phyloP scores from a whole-genome alignment of 768 basidiomycete genomes.

The Boletus rex-veris region DNA sequence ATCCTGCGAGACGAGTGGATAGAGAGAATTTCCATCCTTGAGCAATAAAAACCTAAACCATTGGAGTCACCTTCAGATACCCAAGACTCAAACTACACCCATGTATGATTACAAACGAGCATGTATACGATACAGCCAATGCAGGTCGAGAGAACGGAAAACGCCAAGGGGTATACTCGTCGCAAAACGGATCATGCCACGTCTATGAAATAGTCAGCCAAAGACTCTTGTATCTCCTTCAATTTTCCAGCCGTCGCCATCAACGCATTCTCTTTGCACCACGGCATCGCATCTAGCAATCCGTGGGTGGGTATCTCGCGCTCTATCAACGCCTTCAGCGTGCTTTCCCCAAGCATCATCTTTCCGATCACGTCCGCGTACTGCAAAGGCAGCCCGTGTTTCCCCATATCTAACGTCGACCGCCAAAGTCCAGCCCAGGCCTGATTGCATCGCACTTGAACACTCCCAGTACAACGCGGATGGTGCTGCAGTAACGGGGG shows the following conservation, averaged over 20 bases:
- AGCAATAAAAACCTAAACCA: slow-evolving; percentile 10
- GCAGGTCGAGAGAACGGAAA: neutral
- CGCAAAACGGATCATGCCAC: slow-evolving; percentile 23
- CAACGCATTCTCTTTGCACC: slow-evolving; percentile 43
- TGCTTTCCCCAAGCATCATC: slow-evolving; percentile 46
- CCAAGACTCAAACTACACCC: neutral
- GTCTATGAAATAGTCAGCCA: slow-evolving; percentile 47
- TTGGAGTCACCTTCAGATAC: slow-evolving; percentile 2
- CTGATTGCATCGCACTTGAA: slow-evolving; percentile 41
- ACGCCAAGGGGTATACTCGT: neutral
- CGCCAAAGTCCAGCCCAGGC: slow-evolving; percentile 47
- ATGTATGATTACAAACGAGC: slow-evolving; percentile 7
- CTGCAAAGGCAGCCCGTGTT: slow-evolving; percentile 39
- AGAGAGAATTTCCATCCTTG: slow-evolving; percentile 16
- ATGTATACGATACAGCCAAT: slow-evolving; percentile 8
- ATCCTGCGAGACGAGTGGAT: slow-evolving; percentile 41
- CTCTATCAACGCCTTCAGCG: slow-evolving; percentile 44
- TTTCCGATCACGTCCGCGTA: slow-evolving; percentile 44
- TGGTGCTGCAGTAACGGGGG: slow-evolving; percentile 44
- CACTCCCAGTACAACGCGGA: slow-evolving; percentile 37
- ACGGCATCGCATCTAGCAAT: slow-evolving; percentile 40
- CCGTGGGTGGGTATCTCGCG: slow-evolving; percentile 40
- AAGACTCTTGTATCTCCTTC: slow-evolving; percentile 44
- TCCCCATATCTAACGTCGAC: slow-evolving; percentile 37
- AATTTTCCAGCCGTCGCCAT: slow-evolving; percentile 41